These are phyloP conservation scores for Chaetomium cochliodes DNA, from an alignment of 495 filamentous ascomycete genomes.

Conservation along the genomic window DNA sequence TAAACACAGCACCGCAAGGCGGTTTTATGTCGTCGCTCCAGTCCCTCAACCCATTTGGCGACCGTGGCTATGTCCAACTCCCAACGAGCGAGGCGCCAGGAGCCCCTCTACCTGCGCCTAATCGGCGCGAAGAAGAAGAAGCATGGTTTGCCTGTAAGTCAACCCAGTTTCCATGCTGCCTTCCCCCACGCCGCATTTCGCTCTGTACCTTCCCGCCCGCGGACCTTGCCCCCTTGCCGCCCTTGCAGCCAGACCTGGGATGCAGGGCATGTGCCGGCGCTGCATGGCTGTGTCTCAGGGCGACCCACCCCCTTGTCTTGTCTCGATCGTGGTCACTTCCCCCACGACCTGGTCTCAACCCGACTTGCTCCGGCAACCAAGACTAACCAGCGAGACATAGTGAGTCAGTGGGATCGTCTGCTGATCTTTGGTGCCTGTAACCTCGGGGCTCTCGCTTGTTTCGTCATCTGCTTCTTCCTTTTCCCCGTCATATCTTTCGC, in stretches of 20 bases:
- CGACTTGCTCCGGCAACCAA: slow-evolving; percentile 20
- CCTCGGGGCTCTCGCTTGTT: slow-evolving; percentile 83
- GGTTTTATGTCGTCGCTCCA: slow-evolving; percentile 78
- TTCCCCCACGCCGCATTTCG: slow-evolving; percentile 23
- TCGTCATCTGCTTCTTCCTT: slow-evolving; percentile 85
- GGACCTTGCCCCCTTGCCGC: slow-evolving; percentile 16
- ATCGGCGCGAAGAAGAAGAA: slow-evolving; percentile 88
- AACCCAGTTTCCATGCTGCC: slow-evolving; percentile 25
- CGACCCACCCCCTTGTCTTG: slow-evolving; percentile 3
- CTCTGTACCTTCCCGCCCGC: slow-evolving; percentile 23
- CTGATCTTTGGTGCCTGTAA: slow-evolving; percentile 92
- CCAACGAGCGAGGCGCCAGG: slow-evolving; percentile 82
- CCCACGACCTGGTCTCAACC: background rate
- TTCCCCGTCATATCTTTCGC: slow-evolving; percentile 70
- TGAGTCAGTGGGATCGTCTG: slow-evolving; percentile 95
- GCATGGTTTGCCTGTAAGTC: slow-evolving; percentile 94
- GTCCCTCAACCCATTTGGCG: slow-evolving; percentile 84
- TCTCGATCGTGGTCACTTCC: slow-evolving; percentile 13
- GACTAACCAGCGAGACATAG: slow-evolving; percentile 53
- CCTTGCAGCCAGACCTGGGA: slow-evolving; percentile 30
- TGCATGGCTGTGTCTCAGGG: slow-evolving; percentile 41
- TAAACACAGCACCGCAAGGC: slow-evolving; percentile 68
- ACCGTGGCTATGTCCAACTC: slow-evolving; percentile 85
- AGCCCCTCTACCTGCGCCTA: slow-evolving; percentile 82
- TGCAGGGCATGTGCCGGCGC: slow-evolving; percentile 42